Base-by-base conservation (phyloP, 2,329 filamentous ascomycete genomes). In the Penicillium sp. region DNA sequence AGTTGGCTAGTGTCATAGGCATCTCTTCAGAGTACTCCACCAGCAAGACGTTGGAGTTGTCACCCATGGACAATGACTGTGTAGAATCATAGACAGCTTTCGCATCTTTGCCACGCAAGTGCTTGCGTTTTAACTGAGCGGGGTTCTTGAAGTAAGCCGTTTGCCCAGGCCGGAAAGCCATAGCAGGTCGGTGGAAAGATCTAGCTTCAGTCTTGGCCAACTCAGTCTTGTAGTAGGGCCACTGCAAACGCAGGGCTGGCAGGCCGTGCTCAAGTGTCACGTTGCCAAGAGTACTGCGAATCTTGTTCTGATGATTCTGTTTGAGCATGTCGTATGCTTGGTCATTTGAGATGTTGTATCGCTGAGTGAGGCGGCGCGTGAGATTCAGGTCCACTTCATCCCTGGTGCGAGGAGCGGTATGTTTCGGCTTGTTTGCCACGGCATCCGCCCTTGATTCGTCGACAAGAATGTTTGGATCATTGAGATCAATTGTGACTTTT, bases 321-420 rank as follows among this genome's bases (percentile, higher is more conserved):
- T 97, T 97, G 43, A 99, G 83, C 58, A 92, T 85, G 69, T 97
- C 92, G 72, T 99, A 99, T 2, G 92, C 92, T 57, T 94, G 89
- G 68, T 99, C 94, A 61, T 97, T 97, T 31, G 92, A 96, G 56
- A 95, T 89, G 70, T 97, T 97, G 81, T 96, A 99, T 40, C 93
- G 87, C 63, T 88, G 85, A 37, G 85, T 85, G 35, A 96, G 82
- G 54, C 90, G 86, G 53, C 88, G 89, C 3, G 87, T 85, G 40
- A 91, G 77, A 49, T 86, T 88, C 16, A 86, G 85, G 83, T 85
- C 78, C 86, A 86, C 60, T 83, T 86, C 74, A 83, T 88, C 69
- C 18, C 69, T 66, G 34, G 71, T 71, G 48, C 71, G 66, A 44
- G 71, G 69, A 31, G 69, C 68, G 22, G 71, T 63, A 20, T 69